Conservation (phyloP, 371 early-diverging fungal genomes). For the Massospora cicadina region DNA sequence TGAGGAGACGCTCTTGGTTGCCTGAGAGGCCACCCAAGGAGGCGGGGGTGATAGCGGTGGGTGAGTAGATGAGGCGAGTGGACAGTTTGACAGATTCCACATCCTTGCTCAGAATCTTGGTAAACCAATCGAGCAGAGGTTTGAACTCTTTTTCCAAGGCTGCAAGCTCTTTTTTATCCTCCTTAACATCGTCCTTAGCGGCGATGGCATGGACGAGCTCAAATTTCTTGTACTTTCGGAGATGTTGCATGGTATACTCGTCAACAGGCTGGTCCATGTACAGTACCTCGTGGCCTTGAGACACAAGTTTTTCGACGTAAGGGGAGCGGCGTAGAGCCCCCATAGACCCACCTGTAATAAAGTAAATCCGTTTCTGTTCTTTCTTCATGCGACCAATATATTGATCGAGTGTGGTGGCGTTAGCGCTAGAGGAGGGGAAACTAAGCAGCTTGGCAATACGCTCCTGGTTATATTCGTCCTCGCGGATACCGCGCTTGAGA, state of each 20-base stretch:
- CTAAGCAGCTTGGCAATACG: constrained; percentile 66
- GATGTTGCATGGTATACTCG: constrained; percentile 61
- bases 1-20: constrained; percentile 35
- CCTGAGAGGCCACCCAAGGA: constrained; percentile 25
- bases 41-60: constrained; percentile 48
- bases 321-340: constrained; percentile 65
- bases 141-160: constrained; percentile 33
- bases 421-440: constrained; percentile 40
- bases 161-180: constrained; percentile 23
- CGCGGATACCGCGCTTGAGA: constrained; percentile 73
- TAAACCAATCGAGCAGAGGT: constrained; percentile 47
- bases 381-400: constrained; percentile 78
- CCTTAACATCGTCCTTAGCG: constrained; percentile 62
- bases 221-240: constrained; percentile 52
- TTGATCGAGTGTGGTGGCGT: constrained; percentile 47
- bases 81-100: constrained; percentile 59
- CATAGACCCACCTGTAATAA: constrained; percentile 51
- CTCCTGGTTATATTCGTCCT: constrained; percentile 43
- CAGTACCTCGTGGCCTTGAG: constrained; percentile 79
- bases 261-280: constrained; percentile 84
- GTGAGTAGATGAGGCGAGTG: constrained; percentile 51
- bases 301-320: constrained; percentile 64
- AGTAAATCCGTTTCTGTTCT: constrained; percentile 78
- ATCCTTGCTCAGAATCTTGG: constrained; percentile 31
- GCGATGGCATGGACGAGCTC: constrained; percentile 47